phyloP scores from a whole-genome alignment of 2,329 filamentous ascomycete species.

The Cadophora sp. region DNA sequence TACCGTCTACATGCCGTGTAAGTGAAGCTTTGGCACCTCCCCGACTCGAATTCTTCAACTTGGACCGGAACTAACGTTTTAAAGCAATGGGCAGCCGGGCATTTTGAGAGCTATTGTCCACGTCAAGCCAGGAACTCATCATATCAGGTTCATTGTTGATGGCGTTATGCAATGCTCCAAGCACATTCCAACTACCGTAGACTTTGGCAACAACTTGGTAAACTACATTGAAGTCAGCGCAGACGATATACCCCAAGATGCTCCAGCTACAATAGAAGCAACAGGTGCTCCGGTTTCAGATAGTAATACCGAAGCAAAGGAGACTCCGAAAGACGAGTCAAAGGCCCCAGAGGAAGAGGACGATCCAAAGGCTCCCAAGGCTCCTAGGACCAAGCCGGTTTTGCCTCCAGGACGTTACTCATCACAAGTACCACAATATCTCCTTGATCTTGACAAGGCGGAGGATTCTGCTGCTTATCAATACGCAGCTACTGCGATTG shows the following conservation, averaged over 20 bases:
- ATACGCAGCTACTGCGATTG: slow-evolving; percentile 75
- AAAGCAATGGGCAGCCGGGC: slow-evolving; percentile 56
- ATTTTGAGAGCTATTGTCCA: slow-evolving; percentile 80
- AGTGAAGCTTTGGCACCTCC: slow-evolving; percentile 42
- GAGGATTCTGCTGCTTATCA: slow-evolving; percentile 80
- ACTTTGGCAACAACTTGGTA: slow-evolving; percentile 97
- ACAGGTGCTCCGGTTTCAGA: slow-evolving; percentile 28
- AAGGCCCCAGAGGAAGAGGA: slow-evolving; percentile 47
- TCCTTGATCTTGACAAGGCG: slow-evolving; percentile 84
- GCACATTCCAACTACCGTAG: slow-evolving; percentile 89
- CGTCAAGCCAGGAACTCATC: slow-evolving; percentile 91
- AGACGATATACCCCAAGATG: slow-evolving; percentile 64
- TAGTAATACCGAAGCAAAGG: slow-evolving; percentile 29
- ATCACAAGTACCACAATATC: slow-evolving; percentile 79
- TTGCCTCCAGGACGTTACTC: slow-evolving; percentile 68
- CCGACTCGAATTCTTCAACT: neutral
- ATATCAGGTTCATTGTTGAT: slow-evolving; percentile 95
- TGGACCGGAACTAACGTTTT: slow-evolving; percentile 19
- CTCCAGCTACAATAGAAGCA: slow-evolving; percentile 44
- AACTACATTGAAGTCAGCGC: slow-evolving; percentile 96
- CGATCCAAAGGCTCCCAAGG: slow-evolving; percentile 44
- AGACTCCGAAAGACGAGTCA: slow-evolving; percentile 34
- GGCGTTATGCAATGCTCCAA: slow-evolving; percentile 90
- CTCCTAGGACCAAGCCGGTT: slow-evolving; percentile 61
- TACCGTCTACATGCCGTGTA: slow-evolving; percentile 86